These are phyloP conservation scores for Geranium brycei DNA, from an alignment of 345 rosid species.

Conservation along the genomic window DNA sequence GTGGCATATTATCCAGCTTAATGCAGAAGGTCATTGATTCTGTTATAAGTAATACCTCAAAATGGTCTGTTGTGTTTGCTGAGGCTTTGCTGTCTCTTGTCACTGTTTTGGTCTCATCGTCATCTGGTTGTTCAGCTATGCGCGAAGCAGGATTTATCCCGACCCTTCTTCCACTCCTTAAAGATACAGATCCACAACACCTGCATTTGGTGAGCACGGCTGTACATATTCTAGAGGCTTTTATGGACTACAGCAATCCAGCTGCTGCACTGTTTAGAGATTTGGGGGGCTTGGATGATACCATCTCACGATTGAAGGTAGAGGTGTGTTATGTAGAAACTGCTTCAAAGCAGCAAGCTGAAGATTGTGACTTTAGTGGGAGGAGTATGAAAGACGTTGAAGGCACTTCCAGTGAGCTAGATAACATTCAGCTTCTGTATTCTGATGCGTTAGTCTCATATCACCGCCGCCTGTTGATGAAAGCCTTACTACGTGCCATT, in stretches of 20 bases:
- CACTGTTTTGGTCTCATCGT: conserved; percentile 78
- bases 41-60: conserved; percentile 48
- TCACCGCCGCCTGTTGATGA: conserved; percentile 62
- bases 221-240: conserved; percentile 78
- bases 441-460: conserved; percentile 79
- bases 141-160: conserved; percentile 92
- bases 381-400: conserved; percentile 27
- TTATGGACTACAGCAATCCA: conserved; percentile 93
- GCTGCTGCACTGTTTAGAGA: conserved; percentile 90
- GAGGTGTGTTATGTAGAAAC: conserved; percentile 64
- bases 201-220: conserved; percentile 84
- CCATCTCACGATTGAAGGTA: conserved; percentile 63
- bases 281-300: conserved; percentile 91
- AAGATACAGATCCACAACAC: conserved; percentile 85
- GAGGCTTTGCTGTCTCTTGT: conserved; percentile 86
- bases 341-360: conserved; percentile 37
- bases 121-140: conserved; percentile 89
- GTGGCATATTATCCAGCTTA: conserved; percentile 81
- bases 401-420: conserved; percentile 36
- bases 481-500: conserved; percentile 76
- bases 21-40: conserved; percentile 87
- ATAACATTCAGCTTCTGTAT: conserved; percentile 47
- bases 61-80: conserved; percentile 71
- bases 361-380: conserved; percentile 33
- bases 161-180: conserved; percentile 79